Conservation (phyloP, 768 basidiomycete genomes). For the Tremella fuciformis region DNA sequence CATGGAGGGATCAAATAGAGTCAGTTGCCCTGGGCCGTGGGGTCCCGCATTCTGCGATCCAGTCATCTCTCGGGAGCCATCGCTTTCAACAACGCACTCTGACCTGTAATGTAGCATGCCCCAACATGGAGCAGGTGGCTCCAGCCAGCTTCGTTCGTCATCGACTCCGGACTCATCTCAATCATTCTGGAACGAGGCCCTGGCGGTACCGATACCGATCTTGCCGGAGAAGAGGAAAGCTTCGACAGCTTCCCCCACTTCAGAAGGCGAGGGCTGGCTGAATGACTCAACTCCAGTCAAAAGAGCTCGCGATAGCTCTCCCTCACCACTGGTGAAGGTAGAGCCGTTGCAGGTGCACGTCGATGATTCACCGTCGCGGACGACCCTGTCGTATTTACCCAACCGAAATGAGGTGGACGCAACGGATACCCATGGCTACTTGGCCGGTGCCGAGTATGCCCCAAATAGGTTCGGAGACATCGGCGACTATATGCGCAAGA, state of each 20-base stretch:
- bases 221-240: conserved; percentile 1
- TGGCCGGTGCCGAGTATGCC: conserved; percentile 59
- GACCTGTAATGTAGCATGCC: conserved; percentile 2
- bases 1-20: too few species aligned
- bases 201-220: conserved; percentile 15
- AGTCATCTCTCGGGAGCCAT: too few species aligned
- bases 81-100: neutral
- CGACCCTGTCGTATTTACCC: conserved; percentile 39
- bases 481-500: conserved; percentile 84
- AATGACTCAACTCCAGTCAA: neutral
- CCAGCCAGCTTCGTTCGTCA: conserved; percentile 14
- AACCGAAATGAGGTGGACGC: conserved; percentile 29
- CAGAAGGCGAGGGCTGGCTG: conserved; percentile 2
- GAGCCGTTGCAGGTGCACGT: conserved; percentile 10
- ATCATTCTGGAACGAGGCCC: conserved; percentile 42
- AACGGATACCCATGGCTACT: conserved; percentile 35
- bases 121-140: neutral
- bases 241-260: neutral
- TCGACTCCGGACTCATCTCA: conserved; percentile 40
- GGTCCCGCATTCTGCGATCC: too few species aligned
- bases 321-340: neutral
- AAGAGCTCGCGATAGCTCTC: conserved; percentile 4
- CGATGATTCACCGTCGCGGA: conserved; percentile 11
- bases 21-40: too few species aligned
- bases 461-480: conserved; percentile 76